Evolutionary conservation across 495 filamentous ascomycete genomes (phyloP).

Genomic region (Penicillium simplicissimum): DNA sequence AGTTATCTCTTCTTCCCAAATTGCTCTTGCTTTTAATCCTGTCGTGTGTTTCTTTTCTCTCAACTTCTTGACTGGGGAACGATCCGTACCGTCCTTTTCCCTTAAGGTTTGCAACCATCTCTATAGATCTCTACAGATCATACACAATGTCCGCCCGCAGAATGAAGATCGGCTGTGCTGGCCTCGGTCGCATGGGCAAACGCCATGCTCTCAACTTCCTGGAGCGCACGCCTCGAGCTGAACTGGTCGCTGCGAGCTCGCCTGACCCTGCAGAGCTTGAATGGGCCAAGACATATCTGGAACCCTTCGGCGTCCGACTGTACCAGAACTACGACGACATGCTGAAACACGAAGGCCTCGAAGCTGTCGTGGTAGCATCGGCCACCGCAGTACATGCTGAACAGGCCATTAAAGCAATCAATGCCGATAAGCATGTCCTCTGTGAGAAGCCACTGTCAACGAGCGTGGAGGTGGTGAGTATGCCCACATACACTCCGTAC

Average conservation of each 20-base stretch:
- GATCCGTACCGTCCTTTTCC: not conserved
- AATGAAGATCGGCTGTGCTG: slow-evolving; percentile 52
- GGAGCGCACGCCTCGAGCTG: slow-evolving; percentile 50
- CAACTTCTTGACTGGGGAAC: not conserved
- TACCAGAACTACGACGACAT: slow-evolving; percentile 59
- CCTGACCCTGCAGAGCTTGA: slow-evolving; percentile 50
- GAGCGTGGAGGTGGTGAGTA: slow-evolving; percentile 52
- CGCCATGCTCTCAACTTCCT: slow-evolving; percentile 57
- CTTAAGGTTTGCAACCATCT: not conserved
- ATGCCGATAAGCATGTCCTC: slow-evolving; percentile 53
- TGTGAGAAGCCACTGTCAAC: slow-evolving; percentile 59
- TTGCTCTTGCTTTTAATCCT: not conserved
- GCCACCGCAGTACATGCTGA: slow-evolving; percentile 58
- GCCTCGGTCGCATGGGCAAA: slow-evolving; percentile 61
- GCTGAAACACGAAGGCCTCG: slow-evolving; percentile 54
- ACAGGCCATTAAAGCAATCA: slow-evolving; percentile 57
- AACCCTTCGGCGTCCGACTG: slow-evolving; percentile 46
- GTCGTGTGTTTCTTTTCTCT: not conserved
- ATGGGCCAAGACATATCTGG: slow-evolving; percentile 52
- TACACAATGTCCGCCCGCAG: slow-evolving; percentile 44
- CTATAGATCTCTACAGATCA: not conserved
- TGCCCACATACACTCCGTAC: not conserved
- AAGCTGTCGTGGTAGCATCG: slow-evolving; percentile 54
- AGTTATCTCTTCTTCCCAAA: not conserved
- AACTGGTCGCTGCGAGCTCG: slow-evolving; percentile 54